These are phyloP conservation scores for Linnemannia schmuckeri DNA, from an alignment of 192 early-diverging fungal species.

Conservation along the genomic window DNA sequence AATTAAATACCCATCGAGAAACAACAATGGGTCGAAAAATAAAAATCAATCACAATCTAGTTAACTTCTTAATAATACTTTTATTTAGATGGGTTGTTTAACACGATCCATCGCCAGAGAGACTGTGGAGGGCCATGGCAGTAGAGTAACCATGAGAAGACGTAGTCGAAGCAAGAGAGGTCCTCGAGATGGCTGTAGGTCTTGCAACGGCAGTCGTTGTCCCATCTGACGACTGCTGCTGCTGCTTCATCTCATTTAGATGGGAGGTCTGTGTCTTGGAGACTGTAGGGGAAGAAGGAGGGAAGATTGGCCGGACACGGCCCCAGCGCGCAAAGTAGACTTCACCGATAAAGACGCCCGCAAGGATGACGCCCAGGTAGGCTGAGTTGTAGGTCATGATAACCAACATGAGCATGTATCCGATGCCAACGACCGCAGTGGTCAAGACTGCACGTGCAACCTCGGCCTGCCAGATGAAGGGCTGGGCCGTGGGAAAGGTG, in stretches of 20 bases:
- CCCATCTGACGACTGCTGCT: neutral
- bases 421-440: conserved; percentile 47
- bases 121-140: conserved; percentile 10
- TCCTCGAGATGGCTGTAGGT: neutral
- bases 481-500: conserved; percentile 54
- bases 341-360: conserved; percentile 66
- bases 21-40: neutral
- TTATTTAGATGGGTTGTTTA: neutral
- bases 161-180: neutral
- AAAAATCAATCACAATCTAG: neutral
- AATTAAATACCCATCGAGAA: conserved; percentile 1
- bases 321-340: conserved; percentile 63
- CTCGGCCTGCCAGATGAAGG: conserved; percentile 63
- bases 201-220: neutral
- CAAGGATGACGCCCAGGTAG: conserved; percentile 61
- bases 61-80: neutral
- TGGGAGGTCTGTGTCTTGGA: neutral
- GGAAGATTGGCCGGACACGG: conserved; percentile 36
- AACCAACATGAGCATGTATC: conserved; percentile 66
- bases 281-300: conserved; percentile 4
- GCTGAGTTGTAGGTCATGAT: conserved; percentile 69
- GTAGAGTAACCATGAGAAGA: conserved; percentile 25
- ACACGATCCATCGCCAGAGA: conserved; percentile 11
- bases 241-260: neutral
- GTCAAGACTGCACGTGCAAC: conserved; percentile 58